Base-by-base conservation (phyloP, 129 eudicot genomes). In the Helichrysum umbraculigerum region DNA sequence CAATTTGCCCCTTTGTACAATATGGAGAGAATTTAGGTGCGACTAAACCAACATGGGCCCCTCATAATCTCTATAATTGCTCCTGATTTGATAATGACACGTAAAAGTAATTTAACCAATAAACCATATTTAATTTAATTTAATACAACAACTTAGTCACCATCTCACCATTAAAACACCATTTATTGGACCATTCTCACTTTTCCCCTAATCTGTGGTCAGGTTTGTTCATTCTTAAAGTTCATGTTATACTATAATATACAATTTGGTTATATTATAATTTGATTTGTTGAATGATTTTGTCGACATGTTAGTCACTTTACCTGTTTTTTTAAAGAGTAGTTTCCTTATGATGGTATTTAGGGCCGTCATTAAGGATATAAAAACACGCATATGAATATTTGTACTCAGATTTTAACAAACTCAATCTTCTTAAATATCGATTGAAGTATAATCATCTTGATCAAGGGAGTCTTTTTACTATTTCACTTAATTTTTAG, bases 11-110 rank as follows among this genome's bases (percentile, higher is more conserved):
- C 28, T 25, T 25, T 25, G 69, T 29, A 33, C 30, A 65, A 51
- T 66, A 11, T 41, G n/a, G 62, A 56, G 69, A 54, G 70, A 80
- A 80, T 73, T 73, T 56, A 54, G 83, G 79, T 66, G 69, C 16
- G 75, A 73, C 47, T 19, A 66, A 79, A 29, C 68, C 68, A 73
- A 66, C 34, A 72, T 25, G 62, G 72, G 21, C 60, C 71, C 78
- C 29, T 41, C 68, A 44, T 29, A 63, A 61, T 35, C 30, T 68
- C 71, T 68, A 14, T 21, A 47, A 44, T 44, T 70, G 35, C 6
- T 47, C 41, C 22, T 70, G 15, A 33, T 50, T 57, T 35, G 68
- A 59, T 37, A 25, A 59, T 37, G 68, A 58, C 77, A 72, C 54
- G 12, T 41, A 62, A 64, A 17, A 54, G 3, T 11, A 56, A 57